Evolutionary conservation across 2,329 filamentous ascomycete species (phyloP), one percentile per base, ranked within the genome.

Genomic region (Fusarium sp.): DNA sequence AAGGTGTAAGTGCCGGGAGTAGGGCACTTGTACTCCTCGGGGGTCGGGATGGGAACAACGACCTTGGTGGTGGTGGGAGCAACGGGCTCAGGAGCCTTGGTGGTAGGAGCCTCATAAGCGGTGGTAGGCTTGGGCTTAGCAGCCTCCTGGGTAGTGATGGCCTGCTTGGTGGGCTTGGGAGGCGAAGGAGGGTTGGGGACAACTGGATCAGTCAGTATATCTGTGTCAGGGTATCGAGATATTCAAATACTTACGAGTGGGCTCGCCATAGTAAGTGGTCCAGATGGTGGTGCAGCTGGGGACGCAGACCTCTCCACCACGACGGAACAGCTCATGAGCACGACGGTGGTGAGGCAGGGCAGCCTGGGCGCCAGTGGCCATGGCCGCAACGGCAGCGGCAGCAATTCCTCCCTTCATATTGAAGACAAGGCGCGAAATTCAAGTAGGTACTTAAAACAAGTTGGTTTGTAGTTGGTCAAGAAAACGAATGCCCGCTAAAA

Each of bases 401-500:
- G 92, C 81, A 77, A 92, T 79, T 77, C 86, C 85, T 77, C 86
- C 89, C 91, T 92, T 96, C 93, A 96, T 96, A 44, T 78, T 91
- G 83, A 79, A 75, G 32, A 59, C n/a, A 75, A 69, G 74, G 74
- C 71, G 79, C 75, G 74, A 64, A 57, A 24, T 46, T 57, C 34
- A 64, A 51, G 46, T 55, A 42, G 20, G 61, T 59, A 53, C 37
- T 44, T 53, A 62, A 61, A 52, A 78, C 56, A 27, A 56, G 34
- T 53, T 53, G 67, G 59, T 57, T 55, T 65, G 40, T 67, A 71
- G 67, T 77, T 70, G 73, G 54, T 55, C 47, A 70, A 63, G 67
- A 67, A 78, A 91, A 92, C 83, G 90, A 92, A 85, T 90, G 91
- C 88, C 92, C 92, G 92, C 92, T 94, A 84, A 94, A 94, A 81